These are phyloP conservation scores for Claviceps quebecensis DNA, from an alignment of 2,329 filamentous ascomycete genomes.

Conservation along the genomic window DNA sequence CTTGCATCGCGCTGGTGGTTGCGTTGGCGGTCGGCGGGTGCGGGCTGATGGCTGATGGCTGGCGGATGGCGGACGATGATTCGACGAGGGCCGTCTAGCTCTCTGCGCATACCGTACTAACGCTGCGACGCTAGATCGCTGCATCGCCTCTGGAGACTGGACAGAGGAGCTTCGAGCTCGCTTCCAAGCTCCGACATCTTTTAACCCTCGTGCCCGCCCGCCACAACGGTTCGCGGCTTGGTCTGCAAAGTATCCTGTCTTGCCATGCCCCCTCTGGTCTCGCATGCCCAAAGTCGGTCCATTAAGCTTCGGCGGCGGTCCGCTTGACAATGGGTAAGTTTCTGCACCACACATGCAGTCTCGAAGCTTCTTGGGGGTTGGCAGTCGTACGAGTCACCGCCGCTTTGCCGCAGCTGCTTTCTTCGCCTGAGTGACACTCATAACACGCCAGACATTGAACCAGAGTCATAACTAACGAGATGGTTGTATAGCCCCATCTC, in stretches of 20 bases:
- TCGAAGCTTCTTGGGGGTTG: neutral
- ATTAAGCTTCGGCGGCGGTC: conserved; percentile 11
- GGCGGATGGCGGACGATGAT: no score
- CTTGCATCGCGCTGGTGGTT: no score
- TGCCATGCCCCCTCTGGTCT: conserved; percentile 7
- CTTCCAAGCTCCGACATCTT: neutral
- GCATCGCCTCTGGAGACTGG: neutral
- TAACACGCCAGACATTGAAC: neutral
- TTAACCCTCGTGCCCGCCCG: neutral
- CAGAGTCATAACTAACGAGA: conserved; percentile 3
- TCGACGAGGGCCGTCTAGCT: no score
- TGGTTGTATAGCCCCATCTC: conserved; percentile 36
- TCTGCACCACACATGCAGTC: neutral
- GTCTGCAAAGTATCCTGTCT: neutral
- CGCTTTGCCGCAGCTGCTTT: neutral
- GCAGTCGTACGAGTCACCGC: neutral
- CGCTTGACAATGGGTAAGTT: conserved; percentile 15
- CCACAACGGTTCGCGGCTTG: neutral
- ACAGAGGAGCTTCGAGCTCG: neutral
- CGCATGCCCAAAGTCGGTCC: conserved; percentile 9
- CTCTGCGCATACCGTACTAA: no score
- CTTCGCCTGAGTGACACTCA: neutral
- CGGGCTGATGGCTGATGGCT: no score
- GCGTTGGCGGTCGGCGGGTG: no score
- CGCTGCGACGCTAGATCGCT: no score